These are phyloP conservation scores for Hyaloscypha variabilis DNA, from an alignment of 495 filamentous ascomycete species.

Conservation along the genomic window DNA sequence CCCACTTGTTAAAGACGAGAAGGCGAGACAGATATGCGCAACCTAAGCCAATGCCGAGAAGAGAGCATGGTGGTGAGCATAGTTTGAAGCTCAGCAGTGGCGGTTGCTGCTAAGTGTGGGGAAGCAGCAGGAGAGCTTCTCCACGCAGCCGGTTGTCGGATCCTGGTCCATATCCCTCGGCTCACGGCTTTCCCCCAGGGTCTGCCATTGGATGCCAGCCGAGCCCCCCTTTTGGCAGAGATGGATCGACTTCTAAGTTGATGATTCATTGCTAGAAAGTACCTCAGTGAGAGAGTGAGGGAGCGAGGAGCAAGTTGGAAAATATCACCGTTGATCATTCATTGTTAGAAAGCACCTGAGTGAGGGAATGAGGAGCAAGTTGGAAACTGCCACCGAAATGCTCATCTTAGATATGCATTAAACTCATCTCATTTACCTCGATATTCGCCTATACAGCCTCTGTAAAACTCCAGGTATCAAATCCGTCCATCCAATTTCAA, in stretches of 20 bases:
- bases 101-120: neutral
- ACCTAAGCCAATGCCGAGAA: neutral
- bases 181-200: no score
- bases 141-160: neutral
- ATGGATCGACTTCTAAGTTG: no score
- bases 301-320: no score
- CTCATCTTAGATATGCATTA: neutral
- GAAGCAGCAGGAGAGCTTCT: neutral
- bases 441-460: slow-evolving; percentile 21
- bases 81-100: neutral
- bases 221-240: neutral
- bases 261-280: no score
- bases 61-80: neutral
- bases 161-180: neutral
- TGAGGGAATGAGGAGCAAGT: no score
- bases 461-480: slow-evolving; percentile 28
- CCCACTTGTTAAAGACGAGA: neutral
- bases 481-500: slow-evolving; percentile 29
- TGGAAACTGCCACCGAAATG: neutral
- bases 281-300: no score
- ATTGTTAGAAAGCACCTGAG: no score
- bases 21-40: neutral
- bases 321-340: no score
- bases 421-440: neutral
- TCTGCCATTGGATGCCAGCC: no score